A percentile compares a stretch with the other conserved stretches of the same genome.
phyloP scores from a whole-genome alignment of 2,329 filamentous ascomycete genomes.

The Beauveria rudraprayagi region DNA sequence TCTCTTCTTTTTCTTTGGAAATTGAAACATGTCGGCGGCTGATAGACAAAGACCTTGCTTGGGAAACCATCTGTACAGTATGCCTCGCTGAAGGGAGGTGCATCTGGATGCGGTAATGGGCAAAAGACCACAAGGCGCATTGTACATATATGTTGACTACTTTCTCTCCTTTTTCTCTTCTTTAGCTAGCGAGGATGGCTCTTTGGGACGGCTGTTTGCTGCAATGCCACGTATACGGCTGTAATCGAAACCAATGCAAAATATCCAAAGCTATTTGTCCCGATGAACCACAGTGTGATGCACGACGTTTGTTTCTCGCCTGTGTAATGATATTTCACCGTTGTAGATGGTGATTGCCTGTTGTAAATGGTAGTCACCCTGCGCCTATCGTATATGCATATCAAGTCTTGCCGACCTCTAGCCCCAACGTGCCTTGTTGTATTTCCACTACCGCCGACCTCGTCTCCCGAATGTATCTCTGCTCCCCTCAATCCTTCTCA shows the following conservation, averaged over 20 bases:
- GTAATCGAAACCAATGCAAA: constrained; percentile 6
- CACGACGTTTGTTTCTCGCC: background rate
- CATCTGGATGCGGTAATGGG: background rate
- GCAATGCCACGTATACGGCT: background rate
- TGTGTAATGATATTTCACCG: background rate
- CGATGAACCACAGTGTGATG: background rate
- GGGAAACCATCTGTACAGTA: constrained; percentile 4
- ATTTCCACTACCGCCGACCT: background rate
- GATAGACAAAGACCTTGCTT: constrained; percentile 6
- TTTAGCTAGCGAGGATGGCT: background rate
- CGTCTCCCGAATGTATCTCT: constrained; percentile 28
- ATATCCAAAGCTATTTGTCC: background rate
- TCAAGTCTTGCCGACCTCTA: background rate
- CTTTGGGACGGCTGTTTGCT: background rate
- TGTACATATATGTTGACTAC: constrained; percentile 5
- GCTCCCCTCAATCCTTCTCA: constrained; percentile 59
- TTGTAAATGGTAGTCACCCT: background rate
- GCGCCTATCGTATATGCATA: background rate
- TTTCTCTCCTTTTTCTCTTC: background rate
- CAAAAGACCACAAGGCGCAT: constrained; percentile 5
- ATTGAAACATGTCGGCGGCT: background rate
- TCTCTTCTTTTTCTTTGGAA: constrained; percentile 18
- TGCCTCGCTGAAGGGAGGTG: background rate
- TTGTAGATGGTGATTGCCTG: too few relatives aligned
- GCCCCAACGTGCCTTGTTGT: background rate